These are phyloP conservation scores for Fusarium tjaetaba DNA, from an alignment of 2,329 filamentous ascomycete species.

Conservation along the genomic window DNA sequence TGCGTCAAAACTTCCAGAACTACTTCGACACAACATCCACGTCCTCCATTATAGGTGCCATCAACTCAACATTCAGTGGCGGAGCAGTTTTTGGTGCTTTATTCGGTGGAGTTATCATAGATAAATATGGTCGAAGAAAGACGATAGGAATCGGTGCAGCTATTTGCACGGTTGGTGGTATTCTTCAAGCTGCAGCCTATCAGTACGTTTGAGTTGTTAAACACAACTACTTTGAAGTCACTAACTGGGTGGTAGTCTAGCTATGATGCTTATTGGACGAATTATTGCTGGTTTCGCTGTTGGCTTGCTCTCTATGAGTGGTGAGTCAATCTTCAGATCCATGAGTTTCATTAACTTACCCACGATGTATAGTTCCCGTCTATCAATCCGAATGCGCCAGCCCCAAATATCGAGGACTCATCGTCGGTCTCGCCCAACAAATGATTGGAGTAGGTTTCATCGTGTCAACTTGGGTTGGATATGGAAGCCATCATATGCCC, in stretches of 20 bases:
- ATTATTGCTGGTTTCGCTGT: constrained; percentile 41
- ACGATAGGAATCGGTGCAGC: constrained; percentile 64
- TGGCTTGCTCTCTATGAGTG: constrained; percentile 54
- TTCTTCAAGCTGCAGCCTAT: constrained; percentile 62
- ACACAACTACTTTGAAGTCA: constrained; percentile 53
- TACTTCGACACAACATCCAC: constrained; percentile 62
- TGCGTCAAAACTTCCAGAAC: constrained; percentile 61
- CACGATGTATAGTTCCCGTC: constrained; percentile 45
- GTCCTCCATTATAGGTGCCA: constrained; percentile 60
- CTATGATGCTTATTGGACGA: constrained; percentile 41
- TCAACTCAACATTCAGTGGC: constrained; percentile 65
- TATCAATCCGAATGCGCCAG: constrained; percentile 41
- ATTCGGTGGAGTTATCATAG: constrained; percentile 56
- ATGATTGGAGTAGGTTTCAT: constrained; percentile 66
- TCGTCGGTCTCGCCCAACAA: constrained; percentile 64
- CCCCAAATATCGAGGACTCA: constrained; percentile 47
- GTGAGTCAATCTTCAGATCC: constrained; percentile 8
- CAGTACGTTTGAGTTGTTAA: constrained; percentile 23
- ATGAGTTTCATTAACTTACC: constrained; percentile 57
- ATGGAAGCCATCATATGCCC: constrained; percentile 44
- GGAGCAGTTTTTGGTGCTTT: constrained; percentile 41
- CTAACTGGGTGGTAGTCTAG: constrained; percentile 51
- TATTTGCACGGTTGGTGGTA: constrained; percentile 62
- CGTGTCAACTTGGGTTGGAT: constrained; percentile 56
- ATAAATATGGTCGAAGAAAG: constrained; percentile 62